A percentile compares a stretch with the other conserved stretches of the same genome.
Conservation (phyloP, 257 asterid genomes). For the Euphrasia confusa region DNA sequence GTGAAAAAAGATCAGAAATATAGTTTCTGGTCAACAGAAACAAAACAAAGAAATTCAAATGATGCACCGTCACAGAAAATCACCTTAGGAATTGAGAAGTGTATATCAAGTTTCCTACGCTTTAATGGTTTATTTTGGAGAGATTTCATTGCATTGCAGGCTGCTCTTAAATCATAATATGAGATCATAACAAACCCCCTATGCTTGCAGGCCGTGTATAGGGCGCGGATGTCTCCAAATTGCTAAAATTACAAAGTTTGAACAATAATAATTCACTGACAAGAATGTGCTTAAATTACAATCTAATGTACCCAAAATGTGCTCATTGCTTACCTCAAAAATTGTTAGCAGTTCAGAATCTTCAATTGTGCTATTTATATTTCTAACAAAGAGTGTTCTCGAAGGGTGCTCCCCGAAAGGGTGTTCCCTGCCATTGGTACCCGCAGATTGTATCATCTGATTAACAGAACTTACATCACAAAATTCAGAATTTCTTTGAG, state of each 20-base stretch:
- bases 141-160: constrained; percentile 82
- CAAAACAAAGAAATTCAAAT: not conserved
- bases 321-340: constrained; percentile 61
- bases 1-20: constrained; percentile 16
- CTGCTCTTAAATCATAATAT: constrained; percentile 87
- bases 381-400: constrained; percentile 87
- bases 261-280: constrained; percentile 20
- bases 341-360: constrained; percentile 75
- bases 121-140: constrained; percentile 74
- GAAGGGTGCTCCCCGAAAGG: constrained; percentile 78
- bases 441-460: constrained; percentile 21
- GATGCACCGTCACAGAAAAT: constrained; percentile 13
- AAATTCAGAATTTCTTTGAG: constrained; percentile 41
- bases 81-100: constrained; percentile 94
- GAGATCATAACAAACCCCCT: constrained; percentile 89
- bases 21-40: constrained; percentile 2
- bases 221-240: constrained; percentile 78
- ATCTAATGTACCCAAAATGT: constrained; percentile 17
- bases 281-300: constrained; percentile 18
- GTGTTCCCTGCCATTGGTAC: constrained; percentile 47
- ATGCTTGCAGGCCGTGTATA: constrained; percentile 87
- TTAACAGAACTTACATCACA: constrained; percentile 30
- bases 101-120: constrained; percentile 80
- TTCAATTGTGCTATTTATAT: constrained; percentile 80
- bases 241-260: constrained; percentile 51